Conservation (phyloP, 768 basidiomycete genomes). For the Sarcodon sp. region DNA sequence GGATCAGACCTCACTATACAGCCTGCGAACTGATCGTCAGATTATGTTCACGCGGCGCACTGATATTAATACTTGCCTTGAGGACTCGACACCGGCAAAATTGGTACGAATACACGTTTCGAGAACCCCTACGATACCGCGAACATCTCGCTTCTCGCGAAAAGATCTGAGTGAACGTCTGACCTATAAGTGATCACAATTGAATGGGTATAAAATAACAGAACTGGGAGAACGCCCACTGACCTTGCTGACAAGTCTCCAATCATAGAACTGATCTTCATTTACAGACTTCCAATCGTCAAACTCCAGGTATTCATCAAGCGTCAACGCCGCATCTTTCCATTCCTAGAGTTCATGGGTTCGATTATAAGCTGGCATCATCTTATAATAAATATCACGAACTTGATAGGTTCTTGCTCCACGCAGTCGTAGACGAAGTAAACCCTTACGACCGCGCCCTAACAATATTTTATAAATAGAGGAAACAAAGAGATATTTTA, state of each 20-base stretch:
- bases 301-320: slow-evolving; percentile 80
- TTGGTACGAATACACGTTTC: slow-evolving; percentile 86
- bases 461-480: not conserved
- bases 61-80: slow-evolving; percentile 31
- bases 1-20: slow-evolving; percentile 70
- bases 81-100: slow-evolving; percentile 86
- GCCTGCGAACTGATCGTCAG: slow-evolving; percentile 25
- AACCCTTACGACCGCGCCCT: slow-evolving; percentile 84
- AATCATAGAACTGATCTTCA: slow-evolving; percentile 88
- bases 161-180: slow-evolving; percentile 58
- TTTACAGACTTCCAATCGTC: slow-evolving; percentile 84
- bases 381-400: slow-evolving; percentile 4
- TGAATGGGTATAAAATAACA: not conserved
- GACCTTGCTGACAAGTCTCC: slow-evolving; percentile 72
- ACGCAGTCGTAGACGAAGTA: slow-evolving; percentile 62
- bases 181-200: slow-evolving; percentile 31
- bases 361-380: not conserved
- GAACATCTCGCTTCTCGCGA: slow-evolving; percentile 67
- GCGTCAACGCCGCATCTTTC: slow-evolving; percentile 63
- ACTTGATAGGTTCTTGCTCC: slow-evolving; percentile 67
- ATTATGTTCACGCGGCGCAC: not conserved
- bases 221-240: not conserved
- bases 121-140: slow-evolving; percentile 79
- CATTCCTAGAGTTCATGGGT: slow-evolving; percentile 46
- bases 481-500: not conserved